These are phyloP conservation scores for Ophiognomonia clavigignenti-juglandacearum DNA, from an alignment of 2,329 filamentous ascomycete species.

Conservation along the genomic window DNA sequence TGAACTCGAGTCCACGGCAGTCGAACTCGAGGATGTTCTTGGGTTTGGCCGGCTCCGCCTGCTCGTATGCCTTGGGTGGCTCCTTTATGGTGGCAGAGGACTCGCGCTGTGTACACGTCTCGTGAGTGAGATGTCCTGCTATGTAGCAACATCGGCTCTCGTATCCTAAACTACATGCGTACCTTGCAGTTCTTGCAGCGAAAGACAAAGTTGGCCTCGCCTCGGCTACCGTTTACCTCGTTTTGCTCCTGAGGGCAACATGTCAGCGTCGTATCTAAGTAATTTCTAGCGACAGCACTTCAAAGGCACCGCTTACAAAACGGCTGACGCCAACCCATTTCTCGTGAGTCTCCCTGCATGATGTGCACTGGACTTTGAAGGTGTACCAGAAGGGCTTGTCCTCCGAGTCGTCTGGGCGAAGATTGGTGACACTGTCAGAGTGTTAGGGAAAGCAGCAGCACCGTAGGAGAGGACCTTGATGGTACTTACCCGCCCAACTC, in stretches of 20 bases:
- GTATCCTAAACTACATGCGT: conserved; percentile 17
- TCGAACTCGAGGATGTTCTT: conserved; percentile 87
- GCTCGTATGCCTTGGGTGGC: conserved; percentile 66
- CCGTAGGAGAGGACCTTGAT: background rate
- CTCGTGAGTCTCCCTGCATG: conserved; percentile 83
- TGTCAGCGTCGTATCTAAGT: too few relatives aligned
- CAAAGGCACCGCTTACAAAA: conserved; percentile 70
- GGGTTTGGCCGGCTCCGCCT: conserved; percentile 65
- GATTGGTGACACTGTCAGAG: conserved; percentile 71
- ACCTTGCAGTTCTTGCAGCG: conserved; percentile 98
- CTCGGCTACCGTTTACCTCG: conserved; percentile 86
- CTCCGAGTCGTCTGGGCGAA: conserved; percentile 76
- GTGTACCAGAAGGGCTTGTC: conserved; percentile 91
- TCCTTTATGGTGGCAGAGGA: conserved; percentile 81
- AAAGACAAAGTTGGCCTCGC: conserved; percentile 99
- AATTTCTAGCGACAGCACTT: too few relatives aligned
- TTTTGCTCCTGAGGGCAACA: conserved; percentile 79
- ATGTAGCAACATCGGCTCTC: background rate
- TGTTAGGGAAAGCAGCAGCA: background rate
- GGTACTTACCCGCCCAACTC: conserved; percentile 61
- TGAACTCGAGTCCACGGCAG: conserved; percentile 89
- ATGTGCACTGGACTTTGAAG: conserved; percentile 98
- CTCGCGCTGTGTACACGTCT: conserved; percentile 55
- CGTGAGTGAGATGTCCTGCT: background rate
- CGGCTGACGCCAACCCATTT: conserved; percentile 84